Evolutionary conservation across 176 grass and related monocot species (phyloP).

Genomic region (Melocanna baccifera): DNA sequence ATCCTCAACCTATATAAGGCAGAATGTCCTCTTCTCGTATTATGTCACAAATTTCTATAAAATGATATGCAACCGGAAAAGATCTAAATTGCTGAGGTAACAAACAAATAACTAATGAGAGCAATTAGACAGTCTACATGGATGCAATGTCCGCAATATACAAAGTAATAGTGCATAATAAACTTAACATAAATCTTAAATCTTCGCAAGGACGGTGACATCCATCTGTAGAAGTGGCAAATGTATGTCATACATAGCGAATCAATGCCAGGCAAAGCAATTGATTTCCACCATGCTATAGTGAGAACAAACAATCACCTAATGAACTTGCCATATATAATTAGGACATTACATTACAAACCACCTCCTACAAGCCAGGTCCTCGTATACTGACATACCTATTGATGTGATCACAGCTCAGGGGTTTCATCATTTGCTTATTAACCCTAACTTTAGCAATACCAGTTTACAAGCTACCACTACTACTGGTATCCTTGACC

Average conservation of each 20-base stretch:
- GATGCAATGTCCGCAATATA: not conserved
- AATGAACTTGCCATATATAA: not conserved
- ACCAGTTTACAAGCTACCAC: not conserved
- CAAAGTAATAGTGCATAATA: not conserved
- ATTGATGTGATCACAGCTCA: not conserved
- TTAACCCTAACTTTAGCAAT: not conserved
- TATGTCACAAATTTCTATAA: not conserved
- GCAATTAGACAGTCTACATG: not conserved
- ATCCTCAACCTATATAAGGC: not conserved
- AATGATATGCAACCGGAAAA: not conserved
- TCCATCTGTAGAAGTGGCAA: not conserved
- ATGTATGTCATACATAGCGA: not conserved
- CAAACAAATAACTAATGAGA: not conserved
- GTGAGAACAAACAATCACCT: not conserved
- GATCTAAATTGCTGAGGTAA: not conserved
- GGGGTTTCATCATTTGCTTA: not conserved
- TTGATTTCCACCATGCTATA: not conserved
- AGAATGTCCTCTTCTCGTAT: not conserved
- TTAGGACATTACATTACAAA: not conserved
- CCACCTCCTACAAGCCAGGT: not conserved
- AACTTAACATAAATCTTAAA: not conserved
- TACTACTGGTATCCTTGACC: not conserved
- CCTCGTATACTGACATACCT: not conserved
- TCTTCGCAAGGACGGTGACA: not conserved
- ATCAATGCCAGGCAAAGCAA: not conserved